A percentile compares a stretch with the other conserved stretches of the same genome.
phyloP scores from a whole-genome alignment of 2,329 filamentous ascomycete genomes.

The Sarocladiaceae sp. region DNA sequence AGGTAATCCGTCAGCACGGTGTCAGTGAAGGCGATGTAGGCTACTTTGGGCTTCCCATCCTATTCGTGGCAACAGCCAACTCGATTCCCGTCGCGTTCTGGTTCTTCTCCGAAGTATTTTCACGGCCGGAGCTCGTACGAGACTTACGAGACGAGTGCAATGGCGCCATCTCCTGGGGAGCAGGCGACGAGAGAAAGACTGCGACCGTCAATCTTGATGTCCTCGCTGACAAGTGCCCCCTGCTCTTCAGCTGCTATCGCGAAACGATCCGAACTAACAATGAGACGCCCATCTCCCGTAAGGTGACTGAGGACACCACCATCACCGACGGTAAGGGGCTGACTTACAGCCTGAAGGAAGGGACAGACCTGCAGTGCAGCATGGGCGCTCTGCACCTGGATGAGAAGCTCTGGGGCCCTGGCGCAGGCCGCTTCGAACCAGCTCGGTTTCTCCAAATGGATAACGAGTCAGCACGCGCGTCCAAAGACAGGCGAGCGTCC shows the following conservation, averaged over 20 bases:
- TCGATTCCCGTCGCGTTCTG: slow-evolving; percentile 30
- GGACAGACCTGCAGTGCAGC: slow-evolving; percentile 11
- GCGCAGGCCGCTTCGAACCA: slow-evolving; percentile 6
- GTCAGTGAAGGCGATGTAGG: slow-evolving; percentile 20
- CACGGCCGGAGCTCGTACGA: slow-evolving; percentile 17
- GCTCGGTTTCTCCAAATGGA: slow-evolving; percentile 7
- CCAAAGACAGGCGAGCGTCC: slow-evolving; percentile 9
- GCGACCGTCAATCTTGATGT: slow-evolving; percentile 24
- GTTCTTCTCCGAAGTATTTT: slow-evolving; percentile 25
- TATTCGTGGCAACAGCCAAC: slow-evolving; percentile 26
- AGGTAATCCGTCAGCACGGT: slow-evolving; percentile 21
- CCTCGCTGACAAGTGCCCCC: slow-evolving; percentile 31
- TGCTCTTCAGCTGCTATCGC: slow-evolving; percentile 34
- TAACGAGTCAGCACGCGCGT: not conserved
- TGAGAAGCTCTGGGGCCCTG: slow-evolving; percentile 7
- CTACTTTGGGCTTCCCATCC: slow-evolving; percentile 23
- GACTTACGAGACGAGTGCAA: slow-evolving; percentile 22
- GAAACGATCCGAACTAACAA: slow-evolving; percentile 33
- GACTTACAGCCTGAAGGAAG: slow-evolving; percentile 19
- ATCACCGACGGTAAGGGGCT: slow-evolving; percentile 15
- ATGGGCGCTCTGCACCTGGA: slow-evolving; percentile 2
- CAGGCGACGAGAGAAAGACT: not conserved
- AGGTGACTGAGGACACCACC: slow-evolving; percentile 31
- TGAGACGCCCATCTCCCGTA: slow-evolving; percentile 7
- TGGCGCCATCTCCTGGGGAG: not conserved